Evolutionary conservation across 176 grass and related monocot genomes (phyloP).

Genomic region (Oryza nivara): DNA sequence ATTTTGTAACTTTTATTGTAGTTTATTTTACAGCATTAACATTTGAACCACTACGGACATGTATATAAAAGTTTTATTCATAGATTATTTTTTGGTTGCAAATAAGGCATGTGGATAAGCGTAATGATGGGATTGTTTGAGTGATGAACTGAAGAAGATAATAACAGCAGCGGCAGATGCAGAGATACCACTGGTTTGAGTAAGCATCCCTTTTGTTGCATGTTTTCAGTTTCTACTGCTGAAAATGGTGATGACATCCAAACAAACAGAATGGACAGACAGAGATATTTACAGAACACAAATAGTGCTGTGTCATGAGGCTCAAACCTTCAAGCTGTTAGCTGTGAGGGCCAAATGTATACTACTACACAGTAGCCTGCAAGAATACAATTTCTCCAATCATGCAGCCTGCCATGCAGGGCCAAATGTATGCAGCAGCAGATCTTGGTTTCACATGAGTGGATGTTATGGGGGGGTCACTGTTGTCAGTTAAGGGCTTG

Average conservation of each 20-base stretch:
- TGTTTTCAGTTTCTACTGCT: background rate
- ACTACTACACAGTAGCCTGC: background rate
- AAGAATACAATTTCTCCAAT: background rate
- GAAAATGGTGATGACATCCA: background rate
- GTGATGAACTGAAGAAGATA: background rate
- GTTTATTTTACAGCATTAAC: too few species aligned
- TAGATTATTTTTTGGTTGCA: too few species aligned
- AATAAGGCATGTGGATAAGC: too few species aligned
- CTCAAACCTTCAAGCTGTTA: background rate
- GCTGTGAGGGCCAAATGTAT: background rate
- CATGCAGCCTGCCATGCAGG: background rate
- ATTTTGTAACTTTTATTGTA: too few species aligned
- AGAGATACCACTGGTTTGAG: background rate
- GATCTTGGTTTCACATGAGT: background rate
- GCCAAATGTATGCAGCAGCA: background rate
- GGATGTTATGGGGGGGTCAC: background rate
- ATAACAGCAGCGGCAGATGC: too few species aligned
- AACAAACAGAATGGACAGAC: background rate
- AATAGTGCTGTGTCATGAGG: background rate
- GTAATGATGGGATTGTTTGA: background rate
- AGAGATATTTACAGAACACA: background rate
- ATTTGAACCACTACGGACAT: too few species aligned
- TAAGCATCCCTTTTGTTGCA: background rate
- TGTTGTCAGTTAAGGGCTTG: background rate
- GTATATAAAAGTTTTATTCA: too few species aligned